Base-by-base conservation (phyloP, 768 basidiomycete genomes). In the Boletus eberwhitei region DNA sequence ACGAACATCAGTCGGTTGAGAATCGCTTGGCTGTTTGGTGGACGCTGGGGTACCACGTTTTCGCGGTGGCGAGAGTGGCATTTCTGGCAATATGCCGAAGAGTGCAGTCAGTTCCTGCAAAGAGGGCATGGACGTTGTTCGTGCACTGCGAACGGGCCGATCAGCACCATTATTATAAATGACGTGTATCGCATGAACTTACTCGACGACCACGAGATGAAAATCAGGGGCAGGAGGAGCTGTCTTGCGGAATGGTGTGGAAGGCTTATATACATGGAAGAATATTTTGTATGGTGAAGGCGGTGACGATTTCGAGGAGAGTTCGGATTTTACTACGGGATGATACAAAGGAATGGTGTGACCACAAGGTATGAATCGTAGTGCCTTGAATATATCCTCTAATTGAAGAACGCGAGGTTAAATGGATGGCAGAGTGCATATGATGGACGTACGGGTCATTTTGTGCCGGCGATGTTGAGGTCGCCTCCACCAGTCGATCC, bases 231-330 rank as follows among this genome's bases (percentile, higher is more conserved):
- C 76, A 7, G 87, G 84, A 6, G 88, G 90, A 1, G 80, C 73
- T 0, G 84, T 87, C 73, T 87, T 92, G 66, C 83, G 87, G 74
- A 85, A 96, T 8, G 88, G 78, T 0, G 92, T 91, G 8, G 84
- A 85, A 2, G 96, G 96, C 65, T 96, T 97, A 75, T 95, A 96
- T 5, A 93, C 76, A 64, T 97, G 88, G 71, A 79, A 98, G 73
- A 97, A 98, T 4, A 92, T 79, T 48, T 81, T 75, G 68, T 95
- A 98, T 3, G 67, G 47, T 31, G 59, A 53, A 3, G 57, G 35
- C 29, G 14, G 4, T 7, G 47, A 43, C 8, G 40, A 55, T 31
- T 7, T 54, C 2, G 55, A n/a, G 14, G 40, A 13, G 22, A 12
- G 34, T 14, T 24, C 37, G n/a, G 46, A 53, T 60, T 50, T 31